Base-by-base conservation (phyloP, 345 rosid genomes). In the Dipteronia dyeriana region DNA sequence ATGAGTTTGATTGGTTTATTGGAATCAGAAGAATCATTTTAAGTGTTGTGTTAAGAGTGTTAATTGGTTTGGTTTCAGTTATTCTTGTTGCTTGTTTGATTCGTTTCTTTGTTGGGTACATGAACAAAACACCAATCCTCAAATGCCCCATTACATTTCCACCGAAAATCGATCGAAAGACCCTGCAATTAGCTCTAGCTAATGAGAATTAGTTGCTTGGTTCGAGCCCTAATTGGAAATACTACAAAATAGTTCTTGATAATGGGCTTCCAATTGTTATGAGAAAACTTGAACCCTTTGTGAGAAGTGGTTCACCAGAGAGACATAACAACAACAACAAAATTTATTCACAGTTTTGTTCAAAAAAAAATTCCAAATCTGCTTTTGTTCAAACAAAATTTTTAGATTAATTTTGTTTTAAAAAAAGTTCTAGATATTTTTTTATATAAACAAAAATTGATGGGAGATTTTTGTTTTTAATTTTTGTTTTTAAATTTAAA, bases 81-180 rank as follows among this genome's bases (percentile, higher is more conserved):
- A 2, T 89, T 74, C 77, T 86, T 47, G 78, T 88, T 73, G 98
- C 94, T 61, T 88, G 84, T 68, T 68, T 88, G 7, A 82, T 93
- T 60, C 87, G 89, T 60, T 76, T 76, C 85, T 69, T 88, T 10
- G 84, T 91, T 70, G 82, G 82, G 17, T 95, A 84, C 91, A 86
- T 95, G 81, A 90, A 79, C 84, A 82, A 84, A 76, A 91, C 98
- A 1, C 99, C 98, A 70, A 87, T 93, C 60, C 93, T 95, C 82
- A 93, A 89, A 84, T 98, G 99, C 10, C 98, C 98, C 7, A 98
- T 95, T 3, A 85, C 92, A 45, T 92, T 95, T 79, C 90, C 98
- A 7, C 99, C 97, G 0, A 91, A 85, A 83, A 91, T 95, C 43
- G 76, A 88, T 20, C 87, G 94, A 26, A 87, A 84, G 63, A 88